A percentile compares a stretch with the other conserved stretches of the same genome.
Conservation (phyloP, 805 yeast species). For the Ogataea pini region DNA sequence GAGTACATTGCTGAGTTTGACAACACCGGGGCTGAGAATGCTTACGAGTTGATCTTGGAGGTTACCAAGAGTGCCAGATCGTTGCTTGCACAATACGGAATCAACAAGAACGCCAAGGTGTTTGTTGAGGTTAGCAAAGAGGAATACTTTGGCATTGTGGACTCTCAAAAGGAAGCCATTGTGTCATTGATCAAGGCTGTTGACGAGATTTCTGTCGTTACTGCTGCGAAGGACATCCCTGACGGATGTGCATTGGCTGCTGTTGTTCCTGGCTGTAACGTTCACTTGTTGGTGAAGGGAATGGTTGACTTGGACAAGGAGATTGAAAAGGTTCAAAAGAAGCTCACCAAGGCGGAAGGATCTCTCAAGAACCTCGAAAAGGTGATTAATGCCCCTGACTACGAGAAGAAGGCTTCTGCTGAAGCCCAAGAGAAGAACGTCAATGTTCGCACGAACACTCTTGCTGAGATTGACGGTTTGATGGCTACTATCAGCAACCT, state of each 20-base stretch:
- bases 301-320: conserved; percentile 91
- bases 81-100: conserved; percentile 83
- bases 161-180: conserved; percentile 79
- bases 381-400: conserved; percentile 69
- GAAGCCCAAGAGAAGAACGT: conserved; percentile 78
- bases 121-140: conserved; percentile 69
- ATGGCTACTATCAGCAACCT: conserved; percentile 83
- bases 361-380: conserved; percentile 66
- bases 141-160: conserved; percentile 51
- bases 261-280: conserved; percentile 78
- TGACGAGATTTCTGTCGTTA: conserved; percentile 67
- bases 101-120: conserved; percentile 84
- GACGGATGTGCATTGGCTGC: conserved; percentile 87
- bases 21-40: conserved; percentile 64
- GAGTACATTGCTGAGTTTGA: conserved; percentile 58
- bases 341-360: conserved; percentile 64
- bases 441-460: conserved; percentile 64
- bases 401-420: conserved; percentile 79
- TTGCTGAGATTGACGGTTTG: conserved; percentile 89
- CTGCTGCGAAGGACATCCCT: conserved; percentile 60
- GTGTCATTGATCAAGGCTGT: conserved; percentile 91
- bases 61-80: conserved; percentile 92
- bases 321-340: conserved; percentile 77
- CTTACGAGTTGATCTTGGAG: conserved; percentile 81
- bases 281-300: conserved; percentile 91